Percentiles rank a stretch among this genome's conserved stretches.
These are phyloP conservation scores for Persicaria maculosa DNA, from an alignment of 148 eudicot genomes.

Conservation along the genomic window DNA sequence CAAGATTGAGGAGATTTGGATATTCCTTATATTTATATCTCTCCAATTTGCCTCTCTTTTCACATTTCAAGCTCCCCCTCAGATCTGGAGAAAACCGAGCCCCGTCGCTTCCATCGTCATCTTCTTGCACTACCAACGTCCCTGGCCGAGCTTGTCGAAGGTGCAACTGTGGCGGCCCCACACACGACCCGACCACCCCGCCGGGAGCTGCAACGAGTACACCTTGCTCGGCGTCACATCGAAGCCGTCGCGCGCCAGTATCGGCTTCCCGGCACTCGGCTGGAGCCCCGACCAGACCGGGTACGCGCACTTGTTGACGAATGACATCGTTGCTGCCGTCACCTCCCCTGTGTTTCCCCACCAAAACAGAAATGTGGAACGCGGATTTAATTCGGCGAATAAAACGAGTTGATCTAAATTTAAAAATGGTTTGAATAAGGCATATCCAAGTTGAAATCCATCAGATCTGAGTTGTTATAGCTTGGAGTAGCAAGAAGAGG, in stretches of 20 bases:
- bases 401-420: background rate
- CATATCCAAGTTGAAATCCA: too few relatives aligned
- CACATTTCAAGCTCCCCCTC: too few relatives aligned
- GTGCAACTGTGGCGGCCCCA: conserved; percentile 92
- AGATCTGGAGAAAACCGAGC: too few relatives aligned
- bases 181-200: conserved; percentile 79
- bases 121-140: too few relatives aligned
- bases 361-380: too few relatives aligned
- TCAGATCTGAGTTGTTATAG: conserved; percentile 1
- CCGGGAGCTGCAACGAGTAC: conserved; percentile 46
- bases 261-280: conserved; percentile 62
- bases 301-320: conserved; percentile 63
- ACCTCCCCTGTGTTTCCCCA: conserved; percentile 17
- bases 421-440: too few relatives aligned
- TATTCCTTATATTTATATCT: too few relatives aligned
- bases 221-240: conserved; percentile 45
- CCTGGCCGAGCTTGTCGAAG: conserved; percentile 60
- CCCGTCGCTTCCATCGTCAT: too few relatives aligned
- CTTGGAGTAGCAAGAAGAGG: too few relatives aligned
- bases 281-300: conserved; percentile 93
- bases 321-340: conserved; percentile 54
- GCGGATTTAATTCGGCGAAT: background rate
- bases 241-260: conserved; percentile 81
- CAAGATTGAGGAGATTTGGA: too few relatives aligned
- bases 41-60: too few relatives aligned